A percentile compares a stretch with the other conserved stretches of the same genome.
These are phyloP conservation scores for Psilocybe sp. DNA, from an alignment of 768 basidiomycete genomes.

Conservation along the genomic window DNA sequence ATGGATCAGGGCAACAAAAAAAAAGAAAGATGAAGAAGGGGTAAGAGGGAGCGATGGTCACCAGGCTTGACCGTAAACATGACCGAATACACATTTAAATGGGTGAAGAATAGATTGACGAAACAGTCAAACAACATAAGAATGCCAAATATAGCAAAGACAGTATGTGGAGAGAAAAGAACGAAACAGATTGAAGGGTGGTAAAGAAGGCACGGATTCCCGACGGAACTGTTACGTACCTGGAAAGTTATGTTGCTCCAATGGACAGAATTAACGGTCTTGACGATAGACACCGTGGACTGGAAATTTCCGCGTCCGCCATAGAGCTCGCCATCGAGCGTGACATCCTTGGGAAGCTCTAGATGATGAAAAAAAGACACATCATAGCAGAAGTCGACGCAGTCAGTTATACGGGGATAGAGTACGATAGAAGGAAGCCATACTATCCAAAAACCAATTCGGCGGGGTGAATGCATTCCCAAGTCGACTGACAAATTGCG, in stretches of 20 bases:
- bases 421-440: slow-evolving; percentile 13
- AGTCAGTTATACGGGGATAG: background rate
- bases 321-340: slow-evolving; percentile 61
- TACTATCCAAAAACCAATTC: slow-evolving; percentile 55
- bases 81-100: too few species aligned
- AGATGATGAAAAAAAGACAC: background rate
- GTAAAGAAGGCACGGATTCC: background rate
- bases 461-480: slow-evolving; percentile 60
- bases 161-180: background rate
- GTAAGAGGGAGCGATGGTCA: too few species aligned
- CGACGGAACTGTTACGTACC: slow-evolving; percentile 23
- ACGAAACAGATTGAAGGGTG: background rate
- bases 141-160: background rate
- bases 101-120: too few species aligned
- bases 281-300: slow-evolving; percentile 57
- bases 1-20: too few species aligned
- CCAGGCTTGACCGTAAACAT: too few species aligned
- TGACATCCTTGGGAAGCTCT: slow-evolving; percentile 54
- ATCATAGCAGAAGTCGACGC: background rate
- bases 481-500: slow-evolving; percentile 49
- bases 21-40: too few species aligned
- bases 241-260: slow-evolving; percentile 57
- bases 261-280: slow-evolving; percentile 53
- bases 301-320: slow-evolving; percentile 56
- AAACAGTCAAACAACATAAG: background rate